Evolutionary conservation across 169 alveolate genomes (phyloP).

Genomic region (Blepharisma undulans): DNA sequence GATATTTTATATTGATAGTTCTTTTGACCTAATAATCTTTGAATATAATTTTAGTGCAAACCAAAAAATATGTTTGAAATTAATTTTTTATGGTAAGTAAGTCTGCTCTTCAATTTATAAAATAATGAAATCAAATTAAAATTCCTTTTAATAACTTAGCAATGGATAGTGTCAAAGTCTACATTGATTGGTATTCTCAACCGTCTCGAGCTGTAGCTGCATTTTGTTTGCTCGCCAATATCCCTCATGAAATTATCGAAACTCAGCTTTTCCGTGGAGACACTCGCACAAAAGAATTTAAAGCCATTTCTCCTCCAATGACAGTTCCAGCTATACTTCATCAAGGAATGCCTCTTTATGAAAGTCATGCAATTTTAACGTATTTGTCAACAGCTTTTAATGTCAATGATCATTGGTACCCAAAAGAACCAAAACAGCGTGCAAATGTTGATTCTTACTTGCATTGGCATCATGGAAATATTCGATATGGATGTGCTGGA

Average conservation of each 20-base stretch:
- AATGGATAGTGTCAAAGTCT: slow-evolving; percentile 15
- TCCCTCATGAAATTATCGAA: slow-evolving; percentile 31
- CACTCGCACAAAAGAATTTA: slow-evolving; percentile 44
- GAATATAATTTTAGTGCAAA: too few species aligned
- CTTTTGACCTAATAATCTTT: too few species aligned
- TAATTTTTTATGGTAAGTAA: too few species aligned
- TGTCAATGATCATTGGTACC: slow-evolving; percentile 17
- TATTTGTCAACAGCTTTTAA: slow-evolving; percentile 36
- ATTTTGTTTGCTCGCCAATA: slow-evolving; percentile 35
- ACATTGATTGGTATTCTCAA: slow-evolving; percentile 50
- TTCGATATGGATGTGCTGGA: neutral
- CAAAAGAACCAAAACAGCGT: neutral
- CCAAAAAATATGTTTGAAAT: too few species aligned
- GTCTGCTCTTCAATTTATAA: neutral
- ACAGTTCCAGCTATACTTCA: slow-evolving; percentile 57
- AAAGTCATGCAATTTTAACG: slow-evolving; percentile 61
- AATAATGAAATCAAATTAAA: too few species aligned
- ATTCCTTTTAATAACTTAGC: neutral
- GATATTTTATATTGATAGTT: too few species aligned
- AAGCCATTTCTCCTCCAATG: slow-evolving; percentile 42
- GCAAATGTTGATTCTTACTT: slow-evolving; percentile 18
- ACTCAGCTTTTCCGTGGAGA: slow-evolving; percentile 39
- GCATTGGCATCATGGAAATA: slow-evolving; percentile 28
- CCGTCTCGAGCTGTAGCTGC: slow-evolving; percentile 57
- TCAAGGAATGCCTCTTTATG: slow-evolving; percentile 42